These are phyloP conservation scores for Blastocrithidia nonstop DNA, from an alignment of 208 protist species.

Conservation along the genomic window DNA sequence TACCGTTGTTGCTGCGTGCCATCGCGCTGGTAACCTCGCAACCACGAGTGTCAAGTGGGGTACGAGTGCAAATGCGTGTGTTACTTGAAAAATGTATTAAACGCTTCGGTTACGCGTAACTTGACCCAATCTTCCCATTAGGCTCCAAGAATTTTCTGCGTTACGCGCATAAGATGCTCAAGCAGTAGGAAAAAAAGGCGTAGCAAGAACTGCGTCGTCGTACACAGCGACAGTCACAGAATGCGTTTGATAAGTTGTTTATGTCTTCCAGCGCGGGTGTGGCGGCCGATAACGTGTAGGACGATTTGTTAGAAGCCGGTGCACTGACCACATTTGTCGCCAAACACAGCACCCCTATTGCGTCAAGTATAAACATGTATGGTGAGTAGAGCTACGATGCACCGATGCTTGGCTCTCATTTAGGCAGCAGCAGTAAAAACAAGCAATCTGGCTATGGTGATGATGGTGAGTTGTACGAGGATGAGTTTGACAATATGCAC, in stretches of 20 bases:
- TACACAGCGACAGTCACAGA: conserved; percentile 24
- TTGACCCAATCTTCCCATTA: conserved; percentile 73
- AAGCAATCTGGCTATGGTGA: neutral
- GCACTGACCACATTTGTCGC: conserved; percentile 68
- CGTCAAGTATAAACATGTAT: conserved; percentile 7
- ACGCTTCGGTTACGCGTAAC: conserved; percentile 45
- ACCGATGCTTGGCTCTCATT: too few species aligned
- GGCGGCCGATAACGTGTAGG: conserved; percentile 8
- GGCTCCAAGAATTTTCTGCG: conserved; percentile 78
- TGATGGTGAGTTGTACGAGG: conserved; percentile 8
- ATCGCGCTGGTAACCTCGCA: conserved; percentile 75
- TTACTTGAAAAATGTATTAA: conserved; percentile 76
- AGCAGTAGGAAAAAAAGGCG: conserved; percentile 62
- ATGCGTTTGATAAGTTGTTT: conserved; percentile 74
- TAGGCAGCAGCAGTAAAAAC: too few species aligned
- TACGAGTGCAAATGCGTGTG: conserved; percentile 68
- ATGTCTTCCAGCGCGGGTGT: conserved; percentile 42
- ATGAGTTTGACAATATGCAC: conserved; percentile 63
- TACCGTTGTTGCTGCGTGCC: conserved; percentile 59
- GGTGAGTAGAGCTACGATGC: neutral
- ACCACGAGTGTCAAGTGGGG: conserved; percentile 53
- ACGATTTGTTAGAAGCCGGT: conserved; percentile 60
- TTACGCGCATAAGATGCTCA: conserved; percentile 76
- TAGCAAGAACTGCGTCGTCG: conserved; percentile 45
- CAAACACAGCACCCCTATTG: conserved; percentile 14